Conservation (phyloP, 169 alveolate species). For the Plasmodium relictum region DNA sequence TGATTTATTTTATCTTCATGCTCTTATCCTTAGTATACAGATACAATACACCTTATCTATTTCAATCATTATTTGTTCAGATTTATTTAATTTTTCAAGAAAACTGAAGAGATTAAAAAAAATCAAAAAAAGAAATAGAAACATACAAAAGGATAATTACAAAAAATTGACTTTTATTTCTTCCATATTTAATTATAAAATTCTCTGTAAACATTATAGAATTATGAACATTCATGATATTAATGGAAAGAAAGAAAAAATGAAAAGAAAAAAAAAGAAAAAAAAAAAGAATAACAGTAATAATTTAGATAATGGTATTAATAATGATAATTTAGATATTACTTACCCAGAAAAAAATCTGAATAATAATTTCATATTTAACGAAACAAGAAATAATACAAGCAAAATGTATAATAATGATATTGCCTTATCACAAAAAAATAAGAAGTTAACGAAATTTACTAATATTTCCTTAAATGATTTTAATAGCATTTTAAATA, state of each 20-base stretch:
- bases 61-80: constrained; percentile 58
- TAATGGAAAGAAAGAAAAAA: background rate
- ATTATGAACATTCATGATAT: constrained; percentile 31
- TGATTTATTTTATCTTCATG: constrained; percentile 64
- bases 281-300: background rate
- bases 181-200: constrained; percentile 38
- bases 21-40: constrained; percentile 70
- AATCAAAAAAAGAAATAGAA: constrained; percentile 17
- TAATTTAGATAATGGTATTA: background rate
- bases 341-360: too few species aligned
- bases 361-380: too few species aligned
- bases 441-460: background rate
- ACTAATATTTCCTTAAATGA: background rate
- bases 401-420: background rate
- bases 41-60: constrained; percentile 66
- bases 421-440: background rate
- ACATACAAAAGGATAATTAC: background rate
- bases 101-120: constrained; percentile 38
- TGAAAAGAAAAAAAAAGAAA: background rate
- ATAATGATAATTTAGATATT: background rate
- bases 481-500: background rate
- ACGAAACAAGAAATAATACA: background rate
- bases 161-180: background rate
- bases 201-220: constrained; percentile 55
- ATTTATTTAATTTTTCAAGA: constrained; percentile 34